These are phyloP conservation scores for Cercospora janseana DNA, from an alignment of 2,329 filamentous ascomycete genomes.

Conservation along the genomic window DNA sequence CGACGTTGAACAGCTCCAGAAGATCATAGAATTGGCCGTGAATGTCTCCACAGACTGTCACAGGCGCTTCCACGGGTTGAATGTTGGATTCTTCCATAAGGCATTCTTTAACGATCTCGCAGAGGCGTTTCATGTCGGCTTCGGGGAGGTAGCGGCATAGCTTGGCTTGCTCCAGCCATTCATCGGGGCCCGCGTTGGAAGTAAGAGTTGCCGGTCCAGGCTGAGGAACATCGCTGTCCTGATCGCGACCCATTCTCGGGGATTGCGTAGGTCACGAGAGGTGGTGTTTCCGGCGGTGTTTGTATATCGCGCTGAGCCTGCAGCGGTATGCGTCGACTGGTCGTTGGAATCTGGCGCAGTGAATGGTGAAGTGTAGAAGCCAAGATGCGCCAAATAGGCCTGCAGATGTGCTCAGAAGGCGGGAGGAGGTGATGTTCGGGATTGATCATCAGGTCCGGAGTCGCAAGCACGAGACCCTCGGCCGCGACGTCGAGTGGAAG, in stretches of 20 bases:
- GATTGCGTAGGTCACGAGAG: background rate
- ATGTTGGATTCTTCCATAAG: slow-evolving; percentile 99
- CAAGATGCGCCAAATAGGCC: background rate
- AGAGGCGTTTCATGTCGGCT: slow-evolving; percentile 95
- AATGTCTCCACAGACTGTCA: slow-evolving; percentile 96
- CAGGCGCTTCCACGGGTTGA: slow-evolving; percentile 92
- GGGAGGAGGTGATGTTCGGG: slow-evolving; percentile 1
- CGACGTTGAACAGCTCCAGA: slow-evolving; percentile 92
- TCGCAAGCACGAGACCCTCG: slow-evolving; percentile 7
- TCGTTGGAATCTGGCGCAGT: background rate
- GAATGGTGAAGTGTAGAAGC: background rate
- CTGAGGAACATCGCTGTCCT: slow-evolving; percentile 67
- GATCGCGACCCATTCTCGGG: slow-evolving; percentile 47
- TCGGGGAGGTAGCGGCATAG: slow-evolving; percentile 97
- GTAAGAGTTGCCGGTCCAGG: slow-evolving; percentile 85
- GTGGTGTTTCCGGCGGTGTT: background rate
- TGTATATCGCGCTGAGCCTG: slow-evolving; percentile 3
- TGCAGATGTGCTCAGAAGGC: too few species aligned
- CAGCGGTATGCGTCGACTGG: background rate
- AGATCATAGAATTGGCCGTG: slow-evolving; percentile 99
- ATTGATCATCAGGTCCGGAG: slow-evolving; percentile 4
- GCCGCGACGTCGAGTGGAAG: background rate
- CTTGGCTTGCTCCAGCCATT: slow-evolving; percentile 96
- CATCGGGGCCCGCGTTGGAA: slow-evolving; percentile 81
- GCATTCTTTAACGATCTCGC: slow-evolving; percentile 97